A percentile compares a stretch with the other conserved stretches of the same genome.
Evolutionary conservation across 352 stramenopile genomes (phyloP).

Genomic region (Thraustotheca clavata): DNA sequence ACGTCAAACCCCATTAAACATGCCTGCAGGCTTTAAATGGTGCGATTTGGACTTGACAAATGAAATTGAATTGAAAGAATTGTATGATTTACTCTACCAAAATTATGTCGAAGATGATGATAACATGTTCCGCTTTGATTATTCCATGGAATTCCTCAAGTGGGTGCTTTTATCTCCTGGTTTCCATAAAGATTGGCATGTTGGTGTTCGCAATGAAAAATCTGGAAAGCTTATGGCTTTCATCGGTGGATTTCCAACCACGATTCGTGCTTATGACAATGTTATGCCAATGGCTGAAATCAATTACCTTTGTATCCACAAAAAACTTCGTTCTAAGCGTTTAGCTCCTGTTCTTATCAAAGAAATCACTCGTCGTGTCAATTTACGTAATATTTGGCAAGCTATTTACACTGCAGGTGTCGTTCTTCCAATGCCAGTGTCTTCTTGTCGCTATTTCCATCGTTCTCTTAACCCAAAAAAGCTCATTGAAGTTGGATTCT

Average conservation of each 20-base stretch:
- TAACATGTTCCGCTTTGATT: conserved; percentile 94
- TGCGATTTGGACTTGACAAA: conserved; percentile 83
- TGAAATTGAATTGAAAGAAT: conserved; percentile 66
- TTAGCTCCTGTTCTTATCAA: conserved; percentile 98
- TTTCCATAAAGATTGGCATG: conserved; percentile 89
- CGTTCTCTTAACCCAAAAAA: conserved; percentile 97
- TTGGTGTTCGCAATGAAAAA: conserved; percentile 90
- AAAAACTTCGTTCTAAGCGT: conserved; percentile 94
- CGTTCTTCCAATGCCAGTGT: conserved; percentile 92
- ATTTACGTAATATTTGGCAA: conserved; percentile 89
- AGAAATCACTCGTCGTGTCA: conserved; percentile 98
- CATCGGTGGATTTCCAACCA: conserved; percentile 93
- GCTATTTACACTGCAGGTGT: conserved; percentile 98
- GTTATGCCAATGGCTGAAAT: conserved; percentile 87
- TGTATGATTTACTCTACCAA: conserved; percentile 94
- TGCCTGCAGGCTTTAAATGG: conserved; percentile 96
- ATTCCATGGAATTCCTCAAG: conserved; percentile 72
- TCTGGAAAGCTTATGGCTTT: conserved; percentile 95
- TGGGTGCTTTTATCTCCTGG: conserved; percentile 92
- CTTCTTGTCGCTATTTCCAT: conserved; percentile 95
- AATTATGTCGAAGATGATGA: conserved; percentile 99
- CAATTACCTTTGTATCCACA: conserved; percentile 99
- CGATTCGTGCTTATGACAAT: conserved; percentile 49
- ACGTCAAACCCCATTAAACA: conserved; percentile 89
- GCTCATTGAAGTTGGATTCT: conserved; percentile 97